These are phyloP conservation scores for Otatea glauca DNA, from an alignment of 176 grass and related monocot species.

Conservation along the genomic window DNA sequence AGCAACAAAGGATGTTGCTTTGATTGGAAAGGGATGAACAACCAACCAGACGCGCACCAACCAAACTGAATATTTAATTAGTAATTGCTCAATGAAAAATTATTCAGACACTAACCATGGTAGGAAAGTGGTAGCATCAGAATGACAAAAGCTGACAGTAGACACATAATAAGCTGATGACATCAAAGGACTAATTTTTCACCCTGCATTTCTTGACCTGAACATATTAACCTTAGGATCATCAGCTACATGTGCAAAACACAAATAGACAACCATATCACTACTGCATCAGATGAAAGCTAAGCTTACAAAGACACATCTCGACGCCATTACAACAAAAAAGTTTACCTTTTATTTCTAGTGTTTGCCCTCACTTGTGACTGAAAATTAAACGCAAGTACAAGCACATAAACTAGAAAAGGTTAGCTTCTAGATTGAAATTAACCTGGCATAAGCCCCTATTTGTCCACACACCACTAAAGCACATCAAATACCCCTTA, in stretches of 20 bases:
- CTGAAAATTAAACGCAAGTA: neutral
- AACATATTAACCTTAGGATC: neutral
- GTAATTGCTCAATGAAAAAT: neutral
- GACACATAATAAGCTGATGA: neutral
- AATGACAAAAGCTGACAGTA: neutral
- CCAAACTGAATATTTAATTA: neutral
- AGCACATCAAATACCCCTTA: neutral
- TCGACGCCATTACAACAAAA: neutral
- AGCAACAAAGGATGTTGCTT: neutral
- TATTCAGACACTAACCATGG: neutral
- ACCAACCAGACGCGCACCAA: neutral
- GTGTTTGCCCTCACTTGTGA: neutral
- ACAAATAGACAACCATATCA: neutral
- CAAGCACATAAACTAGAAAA: neutral
- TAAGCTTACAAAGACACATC: neutral
- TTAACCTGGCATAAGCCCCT: neutral
- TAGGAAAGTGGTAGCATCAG: neutral
- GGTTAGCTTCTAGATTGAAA: neutral
- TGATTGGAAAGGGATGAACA: neutral
- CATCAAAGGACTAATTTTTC: neutral
- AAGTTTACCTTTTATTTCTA: neutral
- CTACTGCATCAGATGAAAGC: neutral
- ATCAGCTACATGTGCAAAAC: constrained; percentile 1
- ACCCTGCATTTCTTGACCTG: neutral
- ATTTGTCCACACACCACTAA: neutral